Conservation (phyloP, 1,284 basidiomycete genomes). For the Boletus albobrunnescens region DNA sequence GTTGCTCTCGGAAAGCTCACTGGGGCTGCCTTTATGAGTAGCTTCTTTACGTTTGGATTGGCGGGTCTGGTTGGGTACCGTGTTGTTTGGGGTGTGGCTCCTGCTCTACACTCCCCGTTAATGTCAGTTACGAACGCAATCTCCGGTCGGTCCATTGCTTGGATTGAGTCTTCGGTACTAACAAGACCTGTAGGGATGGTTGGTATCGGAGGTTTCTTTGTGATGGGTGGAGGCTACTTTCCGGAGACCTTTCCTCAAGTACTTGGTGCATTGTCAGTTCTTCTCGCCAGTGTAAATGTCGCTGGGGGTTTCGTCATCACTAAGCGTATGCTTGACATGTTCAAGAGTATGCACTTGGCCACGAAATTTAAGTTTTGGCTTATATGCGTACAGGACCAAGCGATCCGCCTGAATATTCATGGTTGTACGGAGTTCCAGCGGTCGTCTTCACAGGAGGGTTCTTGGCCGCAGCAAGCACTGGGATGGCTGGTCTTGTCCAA, state of each 20-base stretch:
- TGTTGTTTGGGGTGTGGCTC: slow-evolving; percentile 83
- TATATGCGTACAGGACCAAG: slow-evolving; percentile 51
- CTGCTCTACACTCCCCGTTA: slow-evolving; percentile 77
- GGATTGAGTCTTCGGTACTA: slow-evolving; percentile 5
- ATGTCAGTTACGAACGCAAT: slow-evolving; percentile 87
- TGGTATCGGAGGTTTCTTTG: slow-evolving; percentile 79
- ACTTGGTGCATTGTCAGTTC: slow-evolving; percentile 74
- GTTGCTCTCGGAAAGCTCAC: slow-evolving; percentile 76
- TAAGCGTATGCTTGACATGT: slow-evolving; percentile 88
- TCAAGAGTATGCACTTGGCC: slow-evolving; percentile 56
- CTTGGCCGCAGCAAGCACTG: slow-evolving; percentile 73
- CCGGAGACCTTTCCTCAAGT: slow-evolving; percentile 76
- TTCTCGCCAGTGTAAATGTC: slow-evolving; percentile 81
- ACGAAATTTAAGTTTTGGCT: slow-evolving; percentile 2
- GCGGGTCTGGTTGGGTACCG: slow-evolving; percentile 81
- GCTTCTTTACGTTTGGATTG: slow-evolving; percentile 80
- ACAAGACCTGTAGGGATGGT: slow-evolving; percentile 53
- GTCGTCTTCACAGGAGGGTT: slow-evolving; percentile 78
- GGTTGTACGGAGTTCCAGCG: slow-evolving; percentile 75
- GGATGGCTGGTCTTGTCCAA: slow-evolving; percentile 80
- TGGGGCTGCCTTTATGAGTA: slow-evolving; percentile 76
- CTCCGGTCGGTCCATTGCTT: slow-evolving; percentile 44
- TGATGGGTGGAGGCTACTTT: slow-evolving; percentile 84
- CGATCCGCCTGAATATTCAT: slow-evolving; percentile 82
- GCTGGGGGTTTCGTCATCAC: slow-evolving; percentile 81